Evolutionary conservation across 2,329 filamentous ascomycete genomes (phyloP), one percentile per base, ranked within the genome.

Genomic region (Cadophora sp.): DNA sequence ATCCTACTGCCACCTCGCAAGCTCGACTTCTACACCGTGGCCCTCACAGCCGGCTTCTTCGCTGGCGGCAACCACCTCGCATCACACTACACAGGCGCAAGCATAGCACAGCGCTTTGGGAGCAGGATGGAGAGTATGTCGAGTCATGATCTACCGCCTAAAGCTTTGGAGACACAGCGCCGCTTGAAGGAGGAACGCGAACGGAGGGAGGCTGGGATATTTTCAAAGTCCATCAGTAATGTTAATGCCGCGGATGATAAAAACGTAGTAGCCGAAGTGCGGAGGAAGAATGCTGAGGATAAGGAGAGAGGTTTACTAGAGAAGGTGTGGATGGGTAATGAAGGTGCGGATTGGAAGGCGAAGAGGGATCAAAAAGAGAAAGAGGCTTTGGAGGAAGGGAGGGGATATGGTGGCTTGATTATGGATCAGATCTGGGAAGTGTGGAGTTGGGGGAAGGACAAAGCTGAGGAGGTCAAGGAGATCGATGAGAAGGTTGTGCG

Each of bases 1-100:
- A 82, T 83, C 58, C 73, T 83, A 18, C 77, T 89, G 11, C 87
- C 87, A 11, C 87, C 87, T 0, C 85, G 87, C 55, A 89, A 89
- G 77, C 77, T 90, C 59, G 87, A 89, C 74, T 73, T 85, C 62
- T 89, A 87, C 78, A 89, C 87, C 20, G 80, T 87, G 71, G 80
- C 80, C 0, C 81, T 89, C 8, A 77, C 81, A 50, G 76, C 80
- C 33, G 81, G 81, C 1, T 76, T 73, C 8, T 71, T 72, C 22
- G 48, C 73, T 1, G 72, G 71, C 36, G 72, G 66, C 2, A 77
- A 78, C 61, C 72, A 78, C n/a, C 64, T 78, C 14, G 62, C 70
- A 1, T 62, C 67, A 14, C 72, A 76, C 51, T 76, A 75, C 50
- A 76, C 74, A 1, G 76, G 76, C 8, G 62, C 71, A 6, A 71